These are phyloP conservation scores for Gossypium davidsonii DNA, from an alignment of 441 rosid genomes.

Conservation along the genomic window DNA sequence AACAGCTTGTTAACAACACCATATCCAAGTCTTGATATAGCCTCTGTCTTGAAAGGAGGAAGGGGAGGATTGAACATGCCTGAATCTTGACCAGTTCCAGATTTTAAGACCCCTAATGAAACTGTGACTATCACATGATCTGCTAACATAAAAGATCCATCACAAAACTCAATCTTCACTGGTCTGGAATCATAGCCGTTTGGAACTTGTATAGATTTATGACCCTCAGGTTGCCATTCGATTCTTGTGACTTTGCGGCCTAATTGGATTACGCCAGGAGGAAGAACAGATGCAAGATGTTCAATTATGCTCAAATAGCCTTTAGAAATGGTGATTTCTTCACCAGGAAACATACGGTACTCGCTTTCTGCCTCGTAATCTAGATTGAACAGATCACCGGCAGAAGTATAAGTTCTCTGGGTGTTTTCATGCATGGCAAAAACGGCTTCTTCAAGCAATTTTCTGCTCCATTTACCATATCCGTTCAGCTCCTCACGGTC, in stretches of 20 bases:
- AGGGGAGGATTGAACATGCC: slow-evolving; percentile 73
- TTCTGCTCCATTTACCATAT: slow-evolving; percentile 46
- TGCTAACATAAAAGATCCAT: slow-evolving; percentile 65
- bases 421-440: slow-evolving; percentile 66
- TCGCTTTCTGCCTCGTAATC: slow-evolving; percentile 86
- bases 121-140: slow-evolving; percentile 93
- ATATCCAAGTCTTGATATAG: slow-evolving; percentile 72
- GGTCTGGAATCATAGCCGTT: slow-evolving; percentile 33
- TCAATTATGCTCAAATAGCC: slow-evolving; percentile 69
- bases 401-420: slow-evolving; percentile 88
- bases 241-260: slow-evolving; percentile 58
- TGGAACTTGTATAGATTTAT: slow-evolving; percentile 15
- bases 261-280: slow-evolving; percentile 58
- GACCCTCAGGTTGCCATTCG: slow-evolving; percentile 59
- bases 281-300: slow-evolving; percentile 70
- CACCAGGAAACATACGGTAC: slow-evolving; percentile 85
- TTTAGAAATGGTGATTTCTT: slow-evolving; percentile 92
- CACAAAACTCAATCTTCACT: slow-evolving; percentile 72
- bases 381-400: slow-evolving; percentile 62
- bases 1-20: slow-evolving; percentile 94
- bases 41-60: slow-evolving; percentile 65
- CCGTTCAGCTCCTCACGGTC: slow-evolving; percentile 28
- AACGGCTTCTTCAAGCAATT: slow-evolving; percentile 59
- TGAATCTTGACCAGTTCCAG: slow-evolving; percentile 45
- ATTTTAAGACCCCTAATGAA: slow-evolving; percentile 82